Evolutionary conservation across 441 rosid species (phyloP), one percentile per base, ranked within the genome.

Genomic region (Metrosideros polymorpha): DNA sequence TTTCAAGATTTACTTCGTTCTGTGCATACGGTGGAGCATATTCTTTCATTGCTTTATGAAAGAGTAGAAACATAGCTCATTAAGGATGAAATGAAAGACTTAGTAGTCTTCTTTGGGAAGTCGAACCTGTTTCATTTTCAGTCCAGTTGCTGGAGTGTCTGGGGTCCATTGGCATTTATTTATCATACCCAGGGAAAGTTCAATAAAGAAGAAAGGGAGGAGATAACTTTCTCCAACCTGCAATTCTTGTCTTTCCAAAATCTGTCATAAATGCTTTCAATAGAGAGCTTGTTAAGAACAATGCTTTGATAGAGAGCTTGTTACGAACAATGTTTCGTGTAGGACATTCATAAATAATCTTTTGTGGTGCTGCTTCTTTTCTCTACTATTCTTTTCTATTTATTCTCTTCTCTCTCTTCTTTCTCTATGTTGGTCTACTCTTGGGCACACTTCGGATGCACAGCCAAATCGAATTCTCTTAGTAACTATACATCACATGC

Each of bases 401-500:
- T 90, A 90, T 90, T 90, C 92, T 90, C 91, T 91, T 92, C 92
- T 91, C 86, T 85, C 90, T 92, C 91, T 89, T 91, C 90, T 91
- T 89, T 94, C 93, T 93, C 90, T 88, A 77, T 92, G 96, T 92
- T 89, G 94, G 85, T 91, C 89, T 93, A 90, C 92, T 92, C 87
- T 90, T 88, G 93, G 93, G 91, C 91, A 90, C 91, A 88, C 54
- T 82, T 89, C 87, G 94, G 95, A 92, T 71, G 79, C 79, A 71
- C 96, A 98, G 99, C 99, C 99, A 61, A 98, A 96, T 90, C 98
- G 99, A 91, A 98, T 98, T 92, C 98, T 98, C 87, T 92, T 98
- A 93, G 96, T 98, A 89, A 98, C 99, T 43, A 90, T 98, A 89
- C 99, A 98, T 91, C 99, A 94, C 91, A 98, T 98, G 99, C 94